These are phyloP conservation scores for Saccharomycopsis malanga DNA, from an alignment of 805 yeast species.

Conservation along the genomic window DNA sequence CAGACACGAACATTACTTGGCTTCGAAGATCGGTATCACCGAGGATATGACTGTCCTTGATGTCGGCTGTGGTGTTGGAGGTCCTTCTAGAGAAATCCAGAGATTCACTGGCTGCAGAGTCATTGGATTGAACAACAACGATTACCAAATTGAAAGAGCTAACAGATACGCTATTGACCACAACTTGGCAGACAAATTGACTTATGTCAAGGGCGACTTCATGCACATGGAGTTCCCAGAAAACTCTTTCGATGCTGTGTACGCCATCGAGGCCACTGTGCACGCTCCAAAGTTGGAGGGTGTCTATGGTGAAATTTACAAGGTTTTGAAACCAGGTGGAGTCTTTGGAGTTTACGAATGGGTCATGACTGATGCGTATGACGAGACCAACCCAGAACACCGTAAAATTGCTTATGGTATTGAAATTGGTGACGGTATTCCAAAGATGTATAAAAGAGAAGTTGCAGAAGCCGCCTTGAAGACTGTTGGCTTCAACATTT, in stretches of 20 bases:
- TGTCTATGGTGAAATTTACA: conserved; percentile 89
- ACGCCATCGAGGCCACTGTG: conserved; percentile 97
- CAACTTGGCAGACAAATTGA: conserved; percentile 64
- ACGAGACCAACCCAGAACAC: conserved; percentile 80
- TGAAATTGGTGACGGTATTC: conserved; percentile 98
- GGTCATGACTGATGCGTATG: conserved; percentile 96
- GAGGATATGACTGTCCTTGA: conserved; percentile 85
- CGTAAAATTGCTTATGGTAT: conserved; percentile 94
- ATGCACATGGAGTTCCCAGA: conserved; percentile 98
- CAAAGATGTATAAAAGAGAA: conserved; percentile 82
- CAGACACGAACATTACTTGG: conserved; percentile 94
- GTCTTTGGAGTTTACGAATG: conserved; percentile 97
- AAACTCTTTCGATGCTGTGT: conserved; percentile 88
- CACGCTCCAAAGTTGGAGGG: conserved; percentile 97
- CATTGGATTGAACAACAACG: conserved; percentile 93
- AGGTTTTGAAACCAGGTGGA: conserved; percentile 97
- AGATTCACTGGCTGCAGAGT: conserved; percentile 83
- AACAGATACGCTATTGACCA: conserved; percentile 64
- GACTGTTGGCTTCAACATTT: conserved; percentile 80
- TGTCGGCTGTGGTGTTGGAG: conserved; percentile 99
- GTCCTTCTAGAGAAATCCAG: conserved; percentile 94
- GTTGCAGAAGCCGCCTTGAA: conserved; percentile 86
- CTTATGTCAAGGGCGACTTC: conserved; percentile 93
- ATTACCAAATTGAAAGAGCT: conserved; percentile 92
- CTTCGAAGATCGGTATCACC: conserved; percentile 72